Evolutionary conservation across 306 rosid species (phyloP), one percentile per base, ranked within the genome.

Genomic region (Cucurbita argyrosperma): DNA sequence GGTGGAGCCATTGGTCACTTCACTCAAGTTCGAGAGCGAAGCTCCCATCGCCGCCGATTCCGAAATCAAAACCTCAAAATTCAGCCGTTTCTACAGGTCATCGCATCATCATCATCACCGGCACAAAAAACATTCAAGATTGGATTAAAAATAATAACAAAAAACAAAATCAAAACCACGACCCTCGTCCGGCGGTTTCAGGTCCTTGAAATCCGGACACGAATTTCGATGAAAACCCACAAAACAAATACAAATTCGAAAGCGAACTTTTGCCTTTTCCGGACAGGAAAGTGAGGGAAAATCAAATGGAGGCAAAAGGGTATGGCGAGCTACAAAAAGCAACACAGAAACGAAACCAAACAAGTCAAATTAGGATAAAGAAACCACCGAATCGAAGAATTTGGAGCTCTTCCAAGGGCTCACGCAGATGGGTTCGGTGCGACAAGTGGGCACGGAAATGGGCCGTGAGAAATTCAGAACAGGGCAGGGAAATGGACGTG

Each of bases 11-110:
- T 85, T 85, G 26, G 82, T 26, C 16, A 85, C 98, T 9, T 85
- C 88, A 14, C 77, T 59, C 65, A 84, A 77, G 85, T 75, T 85
- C 70, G 98, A 90, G 21, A 87, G 86, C 81, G 96, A 84, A 45
- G 97, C 84, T 72, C 97, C 98, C 97, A 93, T 88, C 62, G 59
- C 60, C 79, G 47, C 7, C 23, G 16, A 74, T 19, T 9, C 51
- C 30, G 18, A 66, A 43, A 66, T 66, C 72, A 43, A 43, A 43
- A 43, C 47, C 47, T 7, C 9, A 43, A 5, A 5, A 40, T 40
- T 7, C 5, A 40, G 47, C 47, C 8, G 8, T 0, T 43, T 43
- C 47, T 43, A 7, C 47, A 43, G 47, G 47, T 43, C 10, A 43
- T 43, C 9, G 47, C 47, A 43, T 43, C 47, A 43, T 43, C 47